Evolutionary conservation across 2,329 filamentous ascomycete species (phyloP), one percentile per base, ranked within the genome.

Genomic region (Diaporthe australafricana): DNA sequence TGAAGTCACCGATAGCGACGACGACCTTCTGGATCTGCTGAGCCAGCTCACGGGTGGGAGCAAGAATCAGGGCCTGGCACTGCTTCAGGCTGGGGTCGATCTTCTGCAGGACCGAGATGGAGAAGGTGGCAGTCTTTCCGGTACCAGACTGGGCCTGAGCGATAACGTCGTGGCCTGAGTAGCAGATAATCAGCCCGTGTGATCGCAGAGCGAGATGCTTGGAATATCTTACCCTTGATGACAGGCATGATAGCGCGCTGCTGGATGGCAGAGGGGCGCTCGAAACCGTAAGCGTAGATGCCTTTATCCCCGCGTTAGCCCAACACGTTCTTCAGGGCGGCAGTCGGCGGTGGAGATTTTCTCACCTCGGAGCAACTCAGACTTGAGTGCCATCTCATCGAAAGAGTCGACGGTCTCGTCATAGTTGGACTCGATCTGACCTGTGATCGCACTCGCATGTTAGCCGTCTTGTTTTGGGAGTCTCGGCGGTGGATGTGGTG

Each of bases 371-470:
- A 99, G 94, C 82, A 99, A 93, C 90, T 99, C 96, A 77, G 94
- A 83, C 91, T 97, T 98, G 82, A 99, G 91, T 87, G 92, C 92
- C 96, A 99, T 99, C 81, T 95, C 90, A 87, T 99, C 96, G 88
- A 99, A 99, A 75, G 95, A 98, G 88, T 99, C 97, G 86, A 96
- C 96, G 82, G 96, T 95, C 91, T 98, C 95, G 91, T 99, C 96
- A 89, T 98, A 99, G 94, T 99, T 99, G 84, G 95, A 98, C 91
- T 99, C 97, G 90, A 99, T 99, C 89, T 97, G 95, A 87, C 93
- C 96, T 98, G 84, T 81, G 83, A 72, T 72, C 20, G 70, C 25
- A 20, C 27, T 56, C 45, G 35, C 57, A 42, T 35, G 30, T 73
- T 67, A 73, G 72, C 72, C 57, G 32, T 60, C 40, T 67, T 20